These are phyloP conservation scores for Candida quercuum DNA, from an alignment of 805 yeast genomes.

Conservation along the genomic window DNA sequence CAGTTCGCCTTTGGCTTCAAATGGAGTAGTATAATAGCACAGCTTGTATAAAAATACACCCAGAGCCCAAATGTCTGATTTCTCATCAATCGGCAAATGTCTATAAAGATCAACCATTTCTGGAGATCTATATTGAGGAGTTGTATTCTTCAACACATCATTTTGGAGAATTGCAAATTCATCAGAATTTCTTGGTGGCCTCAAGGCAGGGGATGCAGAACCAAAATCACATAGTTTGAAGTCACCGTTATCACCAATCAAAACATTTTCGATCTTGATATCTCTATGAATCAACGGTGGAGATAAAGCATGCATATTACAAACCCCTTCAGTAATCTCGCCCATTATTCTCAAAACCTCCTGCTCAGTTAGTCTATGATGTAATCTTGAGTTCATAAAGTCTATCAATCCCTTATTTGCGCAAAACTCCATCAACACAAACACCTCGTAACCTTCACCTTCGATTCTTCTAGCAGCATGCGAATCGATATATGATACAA, in stretches of 20 bases:
- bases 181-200: slow-evolving; percentile 57
- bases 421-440: slow-evolving; percentile 76
- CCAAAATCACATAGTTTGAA: slow-evolving; percentile 82
- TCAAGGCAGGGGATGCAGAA: slow-evolving; percentile 59
- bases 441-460: slow-evolving; percentile 67
- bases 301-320: slow-evolving; percentile 66
- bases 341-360: slow-evolving; percentile 67
- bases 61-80: slow-evolving; percentile 81
- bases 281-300: slow-evolving; percentile 78
- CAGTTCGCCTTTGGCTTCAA: slow-evolving; percentile 59
- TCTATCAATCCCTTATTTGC: slow-evolving; percentile 71
- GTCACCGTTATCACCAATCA: slow-evolving; percentile 50
- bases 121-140: slow-evolving; percentile 82
- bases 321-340: slow-evolving; percentile 67
- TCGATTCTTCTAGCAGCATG: slow-evolving; percentile 73
- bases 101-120: slow-evolving; percentile 74
- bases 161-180: slow-evolving; percentile 57
- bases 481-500: slow-evolving; percentile 90
- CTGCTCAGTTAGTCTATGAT: slow-evolving; percentile 57
- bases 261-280: slow-evolving; percentile 76
- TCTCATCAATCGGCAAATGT: slow-evolving; percentile 72
- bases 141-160: slow-evolving; percentile 73
- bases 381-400: slow-evolving; percentile 69
- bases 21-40: slow-evolving; percentile 80
- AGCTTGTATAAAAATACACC: slow-evolving; percentile 74